Percentiles rank a stretch among this genome's conserved stretches.
Evolutionary conservation across 1,284 basidiomycete genomes (phyloP).

Genomic region (Phlebopus sp.): DNA sequence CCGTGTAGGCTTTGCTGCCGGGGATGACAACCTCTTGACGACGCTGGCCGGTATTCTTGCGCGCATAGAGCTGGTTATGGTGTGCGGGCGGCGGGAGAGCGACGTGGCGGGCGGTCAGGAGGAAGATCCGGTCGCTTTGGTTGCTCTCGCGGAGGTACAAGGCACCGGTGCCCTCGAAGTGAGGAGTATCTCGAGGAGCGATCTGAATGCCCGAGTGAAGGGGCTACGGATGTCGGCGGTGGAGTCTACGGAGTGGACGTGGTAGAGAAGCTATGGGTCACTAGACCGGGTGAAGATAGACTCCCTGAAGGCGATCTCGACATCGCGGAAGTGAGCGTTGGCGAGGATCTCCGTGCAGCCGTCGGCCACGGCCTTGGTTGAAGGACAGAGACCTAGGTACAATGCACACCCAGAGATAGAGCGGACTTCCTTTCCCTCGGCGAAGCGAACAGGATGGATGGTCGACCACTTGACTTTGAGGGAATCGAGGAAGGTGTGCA

Average conservation of each 20-base stretch:
- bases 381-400: conserved; percentile 24
- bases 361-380: conserved; percentile 24
- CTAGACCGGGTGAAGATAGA: conserved; percentile 16
- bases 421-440: conserved; percentile 12
- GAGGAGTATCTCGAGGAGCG: conserved; percentile 18
- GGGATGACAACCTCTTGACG: conserved; percentile 25
- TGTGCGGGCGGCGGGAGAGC: conserved; percentile 13
- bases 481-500: background rate
- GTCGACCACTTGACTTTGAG: conserved; percentile 31
- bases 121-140: conserved; percentile 18
- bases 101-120: conserved; percentile 31
- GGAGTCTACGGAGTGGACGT: conserved; percentile 9
- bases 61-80: conserved; percentile 11
- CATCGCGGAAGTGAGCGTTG: conserved; percentile 13
- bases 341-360: conserved; percentile 22
- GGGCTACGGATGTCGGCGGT: conserved; percentile 10
- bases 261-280: conserved; percentile 14
- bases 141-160: conserved; percentile 31
- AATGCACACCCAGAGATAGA: conserved; percentile 32
- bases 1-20: conserved; percentile 12
- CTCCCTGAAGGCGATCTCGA: conserved; percentile 5
- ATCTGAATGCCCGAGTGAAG: conserved; percentile 36
- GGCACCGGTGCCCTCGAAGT: conserved; percentile 28
- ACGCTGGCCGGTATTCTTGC: conserved; percentile 11
- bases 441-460: conserved; percentile 28